Base-by-base conservation (phyloP, 1,139 yeast species). In the Saccharomyces hybrid region DNA sequence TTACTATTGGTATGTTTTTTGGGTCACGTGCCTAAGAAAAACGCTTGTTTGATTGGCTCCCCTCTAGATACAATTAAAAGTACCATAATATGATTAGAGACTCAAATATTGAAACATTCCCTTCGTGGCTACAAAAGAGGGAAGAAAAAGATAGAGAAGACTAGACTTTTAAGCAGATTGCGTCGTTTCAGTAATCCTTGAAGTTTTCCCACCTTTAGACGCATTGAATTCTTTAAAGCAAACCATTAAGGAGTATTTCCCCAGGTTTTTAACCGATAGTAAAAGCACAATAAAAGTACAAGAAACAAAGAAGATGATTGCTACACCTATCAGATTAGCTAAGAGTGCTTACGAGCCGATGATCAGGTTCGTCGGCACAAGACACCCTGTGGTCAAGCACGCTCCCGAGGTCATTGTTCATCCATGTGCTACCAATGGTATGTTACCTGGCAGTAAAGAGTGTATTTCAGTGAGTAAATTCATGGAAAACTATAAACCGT, bases 331-430 rank as follows among this genome's bases (percentile, higher is more conserved):
- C 31, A 54, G 57, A 46, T 57, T 74, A 31, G 74, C 76, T 19
- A 65, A 69, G 56, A 34, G 42, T 34, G 58, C 60, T 11, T 71
- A 80, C 66, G 75, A 75, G 28, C 88, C 85, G 7, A 74, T 78
- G 64, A 83, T 83, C 65, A 83, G 80, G 67, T 83, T 83, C 63
- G 80, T 83, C 38, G 88, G 88, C 6, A 80, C 81, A 3, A 62
- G 58, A 52, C 69, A 65, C 46, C 62, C 68, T 1, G 41, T 60
- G 3, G 74, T 80, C 23, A 51, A 57, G 16, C 56, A 56, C 9
- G 38, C 59, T 47, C 62, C 54, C n/a, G 57, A 59, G 46, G 57
- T 61, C 26, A 66, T 64, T 26, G 71, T 84, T 66, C 81, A 77
- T 60, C 78, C 76, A 61, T 75, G 75, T 63, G 78, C 78, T 56